phyloP scores from a whole-genome alignment of 768 basidiomycete genomes.

The Pulveroboletus sp. region DNA sequence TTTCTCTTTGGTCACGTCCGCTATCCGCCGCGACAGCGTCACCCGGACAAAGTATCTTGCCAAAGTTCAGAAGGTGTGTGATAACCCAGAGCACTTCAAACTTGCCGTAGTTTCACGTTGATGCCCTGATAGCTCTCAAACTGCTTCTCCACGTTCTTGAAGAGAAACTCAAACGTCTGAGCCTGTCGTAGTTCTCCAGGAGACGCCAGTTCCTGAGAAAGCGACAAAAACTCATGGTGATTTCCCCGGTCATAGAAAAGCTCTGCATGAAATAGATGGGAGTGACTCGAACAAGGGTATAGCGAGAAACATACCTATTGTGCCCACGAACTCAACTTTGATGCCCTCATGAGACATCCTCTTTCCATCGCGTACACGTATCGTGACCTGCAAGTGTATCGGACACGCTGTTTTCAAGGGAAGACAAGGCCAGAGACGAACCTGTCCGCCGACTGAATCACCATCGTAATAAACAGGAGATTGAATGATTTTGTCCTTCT shows the following conservation, averaged over 20 bases:
- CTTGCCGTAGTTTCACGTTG: constrained; percentile 93
- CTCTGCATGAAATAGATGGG: constrained; percentile 34
- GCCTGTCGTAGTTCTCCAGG: constrained; percentile 98
- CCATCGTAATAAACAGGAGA: constrained; percentile 97
- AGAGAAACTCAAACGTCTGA: constrained; percentile 93
- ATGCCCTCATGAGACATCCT: constrained; percentile 93
- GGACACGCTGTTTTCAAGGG: not conserved
- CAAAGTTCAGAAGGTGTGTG: constrained; percentile 4
- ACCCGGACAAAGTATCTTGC: constrained; percentile 89
- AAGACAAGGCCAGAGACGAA: constrained; percentile 32
- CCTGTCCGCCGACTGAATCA: constrained; percentile 87
- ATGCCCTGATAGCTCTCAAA: constrained; percentile 98
- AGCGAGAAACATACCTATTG: constrained; percentile 69
- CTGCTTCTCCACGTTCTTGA: constrained; percentile 99
- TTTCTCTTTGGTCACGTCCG: constrained; percentile 89
- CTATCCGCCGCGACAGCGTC: constrained; percentile 86
- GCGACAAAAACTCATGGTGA: constrained; percentile 95
- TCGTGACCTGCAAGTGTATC: constrained; percentile 55
- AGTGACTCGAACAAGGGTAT: not conserved
- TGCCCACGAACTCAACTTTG: constrained; percentile 96
- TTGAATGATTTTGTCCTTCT: constrained; percentile 80
- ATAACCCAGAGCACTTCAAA: constrained; percentile 1
- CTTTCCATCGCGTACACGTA: constrained; percentile 93
- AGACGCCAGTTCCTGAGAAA: constrained; percentile 92
- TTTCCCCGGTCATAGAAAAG: constrained; percentile 98